A percentile compares a stretch with the other conserved stretches of the same genome.
Evolutionary conservation across 495 filamentous ascomycete species (phyloP).

Genomic region (Tuber borchii): DNA sequence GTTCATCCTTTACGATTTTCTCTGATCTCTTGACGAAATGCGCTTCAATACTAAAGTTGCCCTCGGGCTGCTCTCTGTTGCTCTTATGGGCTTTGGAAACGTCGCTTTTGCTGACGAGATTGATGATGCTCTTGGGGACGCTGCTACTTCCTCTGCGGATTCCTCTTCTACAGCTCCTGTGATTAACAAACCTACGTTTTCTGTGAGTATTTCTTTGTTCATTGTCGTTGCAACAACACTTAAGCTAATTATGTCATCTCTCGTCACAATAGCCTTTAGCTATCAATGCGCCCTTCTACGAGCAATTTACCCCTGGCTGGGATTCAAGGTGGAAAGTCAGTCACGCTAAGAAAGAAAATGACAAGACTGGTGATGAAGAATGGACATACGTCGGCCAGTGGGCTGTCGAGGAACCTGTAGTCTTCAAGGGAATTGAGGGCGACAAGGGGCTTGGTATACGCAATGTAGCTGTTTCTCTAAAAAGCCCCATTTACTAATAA

Average conservation of each 20-base stretch:
- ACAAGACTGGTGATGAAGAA: slow-evolving; percentile 77
- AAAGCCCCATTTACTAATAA: slow-evolving; percentile 17
- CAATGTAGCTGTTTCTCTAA: background rate
- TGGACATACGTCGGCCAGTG: slow-evolving; percentile 98
- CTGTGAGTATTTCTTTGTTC: slow-evolving; percentile 54
- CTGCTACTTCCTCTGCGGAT: slow-evolving; percentile 38
- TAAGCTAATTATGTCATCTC: slow-evolving; percentile 9
- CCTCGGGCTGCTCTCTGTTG: slow-evolving; percentile 58
- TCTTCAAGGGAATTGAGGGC: slow-evolving; percentile 89
- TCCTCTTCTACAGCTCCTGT: slow-evolving; percentile 54
- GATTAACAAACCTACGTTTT: slow-evolving; percentile 73
- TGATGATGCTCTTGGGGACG: slow-evolving; percentile 52
- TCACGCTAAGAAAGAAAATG: slow-evolving; percentile 87
- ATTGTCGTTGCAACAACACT: background rate
- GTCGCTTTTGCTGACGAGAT: slow-evolving; percentile 64
- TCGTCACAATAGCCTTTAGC: slow-evolving; percentile 59
- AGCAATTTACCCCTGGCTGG: slow-evolving; percentile 98
- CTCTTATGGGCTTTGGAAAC: slow-evolving; percentile 55
- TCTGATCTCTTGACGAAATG: slow-evolving; percentile 51
- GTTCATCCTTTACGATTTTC: slow-evolving; percentile 20
- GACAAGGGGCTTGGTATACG: slow-evolving; percentile 70
- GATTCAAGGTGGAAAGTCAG: slow-evolving; percentile 84
- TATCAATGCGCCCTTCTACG: slow-evolving; percentile 88
- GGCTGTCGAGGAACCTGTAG: slow-evolving; percentile 88
- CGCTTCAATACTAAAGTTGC: slow-evolving; percentile 67